These are phyloP conservation scores for Verticillium dahliae DNA, from an alignment of 2,329 filamentous ascomycete species.

Conservation along the genomic window DNA sequence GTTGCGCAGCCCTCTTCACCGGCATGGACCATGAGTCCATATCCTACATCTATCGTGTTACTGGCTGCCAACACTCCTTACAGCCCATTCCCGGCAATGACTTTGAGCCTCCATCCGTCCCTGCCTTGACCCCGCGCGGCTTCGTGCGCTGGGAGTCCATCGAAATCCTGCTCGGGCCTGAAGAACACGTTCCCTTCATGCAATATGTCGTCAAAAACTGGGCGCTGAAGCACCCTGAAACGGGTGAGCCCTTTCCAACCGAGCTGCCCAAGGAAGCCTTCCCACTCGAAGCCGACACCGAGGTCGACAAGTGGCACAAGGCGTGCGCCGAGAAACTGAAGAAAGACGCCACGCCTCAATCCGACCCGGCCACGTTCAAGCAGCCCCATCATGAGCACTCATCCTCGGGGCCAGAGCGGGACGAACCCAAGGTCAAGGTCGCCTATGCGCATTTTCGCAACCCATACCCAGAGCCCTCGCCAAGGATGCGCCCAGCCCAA, in stretches of 20 bases:
- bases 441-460: slow-evolving; percentile 27
- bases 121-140: slow-evolving; percentile 74
- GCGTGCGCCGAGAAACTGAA: slow-evolving; percentile 65
- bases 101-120: slow-evolving; percentile 70
- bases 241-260: slow-evolving; percentile 59
- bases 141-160: slow-evolving; percentile 94
- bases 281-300: slow-evolving; percentile 64
- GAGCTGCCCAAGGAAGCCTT: slow-evolving; percentile 58
- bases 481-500: slow-evolving; percentile 21
- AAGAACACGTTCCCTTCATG: slow-evolving; percentile 79
- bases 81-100: slow-evolving; percentile 63
- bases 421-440: slow-evolving; percentile 27
- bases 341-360: slow-evolving; percentile 44
- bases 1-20: slow-evolving; percentile 61
- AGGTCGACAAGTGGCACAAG: slow-evolving; percentile 84
- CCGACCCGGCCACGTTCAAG: slow-evolving; percentile 20
- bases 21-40: slow-evolving; percentile 67
- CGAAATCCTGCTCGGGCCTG: slow-evolving; percentile 78
- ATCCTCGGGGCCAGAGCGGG: slow-evolving; percentile 19
- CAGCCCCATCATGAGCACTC: slow-evolving; percentile 15
- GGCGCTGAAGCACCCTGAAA: slow-evolving; percentile 67
- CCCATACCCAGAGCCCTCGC: slow-evolving; percentile 19
- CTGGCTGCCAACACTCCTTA: slow-evolving; percentile 84
- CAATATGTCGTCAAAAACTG: slow-evolving; percentile 75
- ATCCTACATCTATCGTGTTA: slow-evolving; percentile 85